Evolutionary conservation across 306 rosid genomes (phyloP), one percentile per base, ranked within the genome.

Genomic region (Pachyrhizus erosus): DNA sequence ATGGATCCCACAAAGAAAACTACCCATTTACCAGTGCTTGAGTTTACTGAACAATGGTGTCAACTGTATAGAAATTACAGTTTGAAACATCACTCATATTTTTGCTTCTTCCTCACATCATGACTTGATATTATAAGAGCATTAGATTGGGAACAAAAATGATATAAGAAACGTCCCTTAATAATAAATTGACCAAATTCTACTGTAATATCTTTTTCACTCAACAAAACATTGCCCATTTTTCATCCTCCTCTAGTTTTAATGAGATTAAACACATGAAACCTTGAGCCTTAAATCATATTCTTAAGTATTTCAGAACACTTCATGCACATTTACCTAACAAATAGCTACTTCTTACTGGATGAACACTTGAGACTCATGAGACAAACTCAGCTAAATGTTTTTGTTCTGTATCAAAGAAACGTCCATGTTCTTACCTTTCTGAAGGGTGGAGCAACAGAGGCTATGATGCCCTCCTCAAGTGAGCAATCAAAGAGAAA

Each of bases 391-490:
- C 8, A 15, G 31, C 39, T 33, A 40, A 66, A 64, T 24, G 61
- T 11, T 87, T 76, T 15, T 58, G 54, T 69, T 43, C 51, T 17
- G 14, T 33, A 46, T 54, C 42, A 33, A 29, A 29, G 84, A 71
- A 49, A 77, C 37, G 39, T 52, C n/a, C 27, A 75, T 65, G 48
- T 34, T 54, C 61, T 70, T 89, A 96, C 99, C 94, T 93, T 91
- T 85, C 83, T 84, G 74, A 90, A 86, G n/a, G 97, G 91, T 33
- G 62, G 70, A 78, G 92, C 52, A 79, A 93, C 85, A 15, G 79
- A 62, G n/a, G 91, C 80, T 70, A 78, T 73, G 82, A 96, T 90
- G 70, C 93, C 98, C 85, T 96, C 99, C 84, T 96, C 99, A 24
- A 96, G 90, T 0, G 99, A 92, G 79, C 90, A 85, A 70, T 92